Base-by-base conservation (phyloP, 495 filamentous ascomycete species). In the Penicillium flavigenum region DNA sequence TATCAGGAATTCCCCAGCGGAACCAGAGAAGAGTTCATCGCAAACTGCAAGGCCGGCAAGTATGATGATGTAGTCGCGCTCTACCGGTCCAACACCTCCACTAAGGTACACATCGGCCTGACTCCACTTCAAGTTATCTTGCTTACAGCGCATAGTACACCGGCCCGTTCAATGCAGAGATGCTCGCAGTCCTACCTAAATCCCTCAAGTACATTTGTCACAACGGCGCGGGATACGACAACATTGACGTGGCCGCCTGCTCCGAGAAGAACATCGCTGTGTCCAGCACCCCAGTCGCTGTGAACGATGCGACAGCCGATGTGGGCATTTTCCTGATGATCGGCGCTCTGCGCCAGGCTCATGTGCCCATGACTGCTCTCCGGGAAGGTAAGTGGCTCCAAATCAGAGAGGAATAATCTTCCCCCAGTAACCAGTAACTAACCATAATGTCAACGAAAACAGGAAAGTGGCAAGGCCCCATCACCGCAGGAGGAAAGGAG, bases 161-260 rank as follows among this genome's bases (percentile, higher is more conserved):
- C 14, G 84, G 84, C 26, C 77, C 79, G 20, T 86, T 86, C 61
- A 76, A 87, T 58, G 72, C 68, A 17, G 84, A 85, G 59, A 61
- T 90, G 53, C 66, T 90, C 46, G 68, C 78, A 5, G 67, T 73
- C 6, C 76, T 90, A 14, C 91, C 91, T 1, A 63, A 70, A 31
- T 86, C 83, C 3, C 67, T 96, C 39, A 86, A 82, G 59, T 96
- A 88, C 70, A 81, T 96, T 60, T 88, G 84, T 66, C 91, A 96
- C 68, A 92, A 91, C 64, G 92, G 91, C 34, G 90, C 90, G 29
- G 90, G 90, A 3, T 94, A 94, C 67, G 90, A 94, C 62, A 89
- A 91, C 56, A 82, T 94, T 29, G 88, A 92, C 62, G 77, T 91
- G 26, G 62, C 81, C 6, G 85, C 82, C n/a, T 91, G 88, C 69